Conservation (phyloP, 345 rosid species). For the Geranium brycei region DNA sequence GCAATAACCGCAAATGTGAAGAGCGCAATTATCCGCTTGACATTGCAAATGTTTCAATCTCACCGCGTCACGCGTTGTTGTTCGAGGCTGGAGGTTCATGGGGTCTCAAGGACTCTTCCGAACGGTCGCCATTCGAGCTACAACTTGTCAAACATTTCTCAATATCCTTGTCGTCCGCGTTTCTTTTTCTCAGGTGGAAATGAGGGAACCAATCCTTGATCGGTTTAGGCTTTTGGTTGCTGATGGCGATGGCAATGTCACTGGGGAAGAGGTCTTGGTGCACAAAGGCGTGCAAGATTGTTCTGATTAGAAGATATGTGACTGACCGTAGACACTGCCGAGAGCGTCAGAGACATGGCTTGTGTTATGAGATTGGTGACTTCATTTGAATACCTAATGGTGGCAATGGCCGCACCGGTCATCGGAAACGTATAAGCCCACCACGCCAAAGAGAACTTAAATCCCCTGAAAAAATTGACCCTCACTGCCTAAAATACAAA, state of each 20-base stretch:
- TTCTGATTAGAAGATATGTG: slow-evolving; percentile 34
- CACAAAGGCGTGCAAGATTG: slow-evolving; percentile 42
- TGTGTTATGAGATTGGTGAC: slow-evolving; percentile 31
- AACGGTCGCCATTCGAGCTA: neutral
- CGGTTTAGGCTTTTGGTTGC: slow-evolving; percentile 33
- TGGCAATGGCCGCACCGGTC: slow-evolving; percentile 59
- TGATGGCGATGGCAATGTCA: slow-evolving; percentile 66
- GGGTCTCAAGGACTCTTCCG: neutral
- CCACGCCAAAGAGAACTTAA: slow-evolving; percentile 18
- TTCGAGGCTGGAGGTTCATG: neutral
- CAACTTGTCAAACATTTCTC: neutral
- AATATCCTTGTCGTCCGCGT: slow-evolving; percentile 10
- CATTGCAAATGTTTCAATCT: too few relatives aligned
- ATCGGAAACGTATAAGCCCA: neutral
- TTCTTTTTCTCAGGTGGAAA: slow-evolving; percentile 14
- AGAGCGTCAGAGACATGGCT: slow-evolving; percentile 28
- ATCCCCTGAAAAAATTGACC: too few relatives aligned
- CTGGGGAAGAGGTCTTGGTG: slow-evolving; percentile 43
- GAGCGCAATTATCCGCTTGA: too few relatives aligned
- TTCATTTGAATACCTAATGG: slow-evolving; percentile 48
- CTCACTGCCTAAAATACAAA: too few relatives aligned
- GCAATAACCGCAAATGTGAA: too few relatives aligned
- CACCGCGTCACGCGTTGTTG: neutral
- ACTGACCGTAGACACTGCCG: slow-evolving; percentile 39
- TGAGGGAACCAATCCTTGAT: slow-evolving; percentile 27